Evolutionary conservation across 495 filamentous ascomycete genomes (phyloP), one percentile per base, ranked within the genome.

Genomic region (Pseudotulostoma volvatum): DNA sequence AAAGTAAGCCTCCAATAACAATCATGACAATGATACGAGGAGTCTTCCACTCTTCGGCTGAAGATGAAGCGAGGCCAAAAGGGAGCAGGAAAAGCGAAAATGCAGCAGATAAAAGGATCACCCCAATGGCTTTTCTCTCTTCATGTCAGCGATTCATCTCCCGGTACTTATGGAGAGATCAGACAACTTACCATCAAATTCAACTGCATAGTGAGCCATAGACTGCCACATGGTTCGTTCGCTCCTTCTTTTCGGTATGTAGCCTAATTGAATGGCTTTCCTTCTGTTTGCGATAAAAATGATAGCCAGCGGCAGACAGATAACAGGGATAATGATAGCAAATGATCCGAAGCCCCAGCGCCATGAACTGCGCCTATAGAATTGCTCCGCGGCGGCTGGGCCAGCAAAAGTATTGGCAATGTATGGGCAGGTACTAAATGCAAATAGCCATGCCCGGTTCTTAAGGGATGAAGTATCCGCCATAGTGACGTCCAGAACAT

Each of bases 281-380:
- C 37, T 8, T 17, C 13, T 3, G 31, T 18, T 70, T 16, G 52
- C 56, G 3, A 53, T 51, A 19, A 75, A 45, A 9, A 78, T 54
- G 18, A 76, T 45, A 16, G 73, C 74, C 4, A 76, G 45, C 7
- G 72, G 73, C 3, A 59, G 23, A 39, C 56, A 67, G 40, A 75
- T 50, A 28, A 69, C 37, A 1, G 70, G 73, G 4, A 66, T 64
- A 42, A 77, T 56, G 49, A 79, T 74, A 19, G 68, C 56, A 46
- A 72, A 79, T 23, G 60, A 53, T 16, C 74, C 74, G 44, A 71
- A 77, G 14, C 59, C 69, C 77, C 74, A 80, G 37, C 72, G 60
- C 56, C 64, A 79, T 34, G 64, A 59, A 11, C 59, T 51, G 1
- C 62, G 48, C 17, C 59, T 36, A 31, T 67, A 50, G 42, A 76